Percentiles rank a stretch among this genome's conserved stretches.
These are phyloP conservation scores for Coemansia sp. DNA, from an alignment of 192 early-diverging fungal genomes.

Conservation along the genomic window DNA sequence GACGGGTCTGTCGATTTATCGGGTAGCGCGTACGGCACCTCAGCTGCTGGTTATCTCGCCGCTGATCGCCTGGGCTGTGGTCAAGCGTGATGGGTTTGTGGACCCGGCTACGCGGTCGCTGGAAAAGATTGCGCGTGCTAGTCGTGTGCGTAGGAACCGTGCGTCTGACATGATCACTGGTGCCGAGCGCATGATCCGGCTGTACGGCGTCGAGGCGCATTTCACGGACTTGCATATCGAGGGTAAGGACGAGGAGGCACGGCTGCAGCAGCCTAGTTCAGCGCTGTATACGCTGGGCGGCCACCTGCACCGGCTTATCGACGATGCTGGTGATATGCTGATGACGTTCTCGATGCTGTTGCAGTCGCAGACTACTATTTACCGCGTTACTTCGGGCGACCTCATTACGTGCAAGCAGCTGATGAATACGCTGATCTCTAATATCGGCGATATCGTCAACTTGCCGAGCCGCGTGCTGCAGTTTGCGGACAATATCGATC, in stretches of 20 bases:
- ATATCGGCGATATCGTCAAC: slow-evolving; percentile 12
- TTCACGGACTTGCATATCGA: slow-evolving; percentile 62
- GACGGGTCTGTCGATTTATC: slow-evolving; percentile 23
- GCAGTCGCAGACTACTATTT: slow-evolving; percentile 21
- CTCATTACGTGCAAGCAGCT: slow-evolving; percentile 13
- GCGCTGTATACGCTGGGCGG: slow-evolving; percentile 66
- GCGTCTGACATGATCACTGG: slow-evolving; percentile 43
- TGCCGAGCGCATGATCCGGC: slow-evolving; percentile 70
- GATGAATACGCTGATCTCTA: not conserved
- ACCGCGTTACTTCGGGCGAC: slow-evolving; percentile 25
- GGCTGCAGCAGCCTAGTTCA: slow-evolving; percentile 57
- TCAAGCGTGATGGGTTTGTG: slow-evolving; percentile 5
- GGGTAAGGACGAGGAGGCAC: slow-evolving; percentile 63
- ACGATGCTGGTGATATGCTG: slow-evolving; percentile 41
- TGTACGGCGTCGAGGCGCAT: slow-evolving; percentile 60
- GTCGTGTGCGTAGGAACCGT: slow-evolving; percentile 4
- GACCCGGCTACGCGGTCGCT: not conserved
- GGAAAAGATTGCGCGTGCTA: not conserved
- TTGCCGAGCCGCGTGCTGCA: slow-evolving; percentile 15
- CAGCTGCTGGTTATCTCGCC: slow-evolving; percentile 27
- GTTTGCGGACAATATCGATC: slow-evolving; percentile 26
- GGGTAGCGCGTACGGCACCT: slow-evolving; percentile 17
- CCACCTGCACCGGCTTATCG: slow-evolving; percentile 53
- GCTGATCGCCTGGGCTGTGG: slow-evolving; percentile 11
- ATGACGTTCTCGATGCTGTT: slow-evolving; percentile 19